Evolutionary conservation across 31 red algal genomes (phyloP), one percentile per base, ranked within the genome.

Genomic region (Pterothamnion heteromorphum): DNA sequence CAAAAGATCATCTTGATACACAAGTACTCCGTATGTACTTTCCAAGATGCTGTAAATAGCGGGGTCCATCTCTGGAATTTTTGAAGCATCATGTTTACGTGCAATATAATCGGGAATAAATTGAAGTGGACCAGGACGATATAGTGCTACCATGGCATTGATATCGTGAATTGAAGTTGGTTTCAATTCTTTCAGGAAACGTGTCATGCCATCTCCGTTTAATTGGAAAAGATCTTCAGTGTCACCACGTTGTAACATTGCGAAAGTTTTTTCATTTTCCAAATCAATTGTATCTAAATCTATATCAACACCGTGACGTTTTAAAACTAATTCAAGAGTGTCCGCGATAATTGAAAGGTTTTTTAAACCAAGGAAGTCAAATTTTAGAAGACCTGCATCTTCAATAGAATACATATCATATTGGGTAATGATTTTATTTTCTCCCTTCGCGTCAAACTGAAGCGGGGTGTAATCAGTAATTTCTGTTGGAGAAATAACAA

Each of bases 1-100:
- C 95, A 96, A 95, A 21, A 96, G 92, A 30, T 96, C 93, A 80
- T 96, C 95, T 86, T 96, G 95, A 74, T 96, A 96, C 23, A 96
- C 71, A 3, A 96, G 22, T 38, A 96, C 80, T 35, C 95, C 95
- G 91, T 96, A 96, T 2, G 93, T 96, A 33, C 85, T 86, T 2
- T 92, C 44, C 2, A 96, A 64, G 83, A 96, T 96, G 43, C 87
- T 80, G 26, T 92, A 43, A 30, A 76, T 26, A 32, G 72, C 23
- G 3, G 94, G 83, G 43, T 83, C 41, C 20, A 93, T 58, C 80
- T 95, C 80, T 14, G 44, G 71, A 31, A 96, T 80, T 24, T 85
- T 80, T 37, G 91, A 74, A 57, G 41, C 64, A 22, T 93, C 93
- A 35, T 95, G 72, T 57, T 95, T 95, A 3, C 93, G 84, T 32